Percentiles rank a stretch among this genome's conserved stretches.
Evolutionary conservation across 2,329 filamentous ascomycete genomes (phyloP).

Genomic region (Rhynchosporium graminicola): DNA sequence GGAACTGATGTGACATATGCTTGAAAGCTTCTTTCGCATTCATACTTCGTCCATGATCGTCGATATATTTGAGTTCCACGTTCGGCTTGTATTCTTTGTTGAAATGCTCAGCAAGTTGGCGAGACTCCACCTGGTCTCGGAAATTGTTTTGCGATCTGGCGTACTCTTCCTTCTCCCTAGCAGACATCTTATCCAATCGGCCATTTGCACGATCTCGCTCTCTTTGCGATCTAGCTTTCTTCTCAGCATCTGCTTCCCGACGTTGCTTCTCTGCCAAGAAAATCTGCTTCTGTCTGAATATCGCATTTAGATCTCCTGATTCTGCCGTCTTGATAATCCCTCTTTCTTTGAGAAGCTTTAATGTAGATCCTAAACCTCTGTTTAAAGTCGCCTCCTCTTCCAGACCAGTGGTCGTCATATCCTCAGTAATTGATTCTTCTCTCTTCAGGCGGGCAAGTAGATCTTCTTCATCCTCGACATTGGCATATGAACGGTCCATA

Average conservation of each 20-base stretch:
- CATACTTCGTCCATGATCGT: conserved; percentile 83
- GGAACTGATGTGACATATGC: conserved; percentile 94
- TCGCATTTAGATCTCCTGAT: conserved; percentile 63
- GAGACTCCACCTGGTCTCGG: conserved; percentile 82
- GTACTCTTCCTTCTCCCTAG: conserved; percentile 88
- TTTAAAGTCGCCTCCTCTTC: conserved; percentile 83
- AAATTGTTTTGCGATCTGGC: conserved; percentile 84
- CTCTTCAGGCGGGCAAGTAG: conserved; percentile 51
- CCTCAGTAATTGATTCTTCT: conserved; percentile 49
- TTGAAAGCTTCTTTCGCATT: conserved; percentile 98
- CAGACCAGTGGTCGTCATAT: conserved; percentile 68
- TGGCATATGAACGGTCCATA: conserved; percentile 41
- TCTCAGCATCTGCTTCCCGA: conserved; percentile 79
- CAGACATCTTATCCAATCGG: conserved; percentile 82
- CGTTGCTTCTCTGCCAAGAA: conserved; percentile 80
- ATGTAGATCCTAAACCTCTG: conserved; percentile 76
- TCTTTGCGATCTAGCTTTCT: conserved; percentile 75
- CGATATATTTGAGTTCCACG: conserved; percentile 86
- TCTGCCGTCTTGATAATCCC: conserved; percentile 71
- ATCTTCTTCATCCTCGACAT: conserved; percentile 48
- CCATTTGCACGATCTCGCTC: conserved; percentile 85
- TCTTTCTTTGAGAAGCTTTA: conserved; percentile 81
- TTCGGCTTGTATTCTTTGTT: conserved; percentile 86
- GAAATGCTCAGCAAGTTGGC: conserved; percentile 82
- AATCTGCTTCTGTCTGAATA: conserved; percentile 69